Conservation (phyloP, 2,329 filamentous ascomycete genomes). For the Fusarium cicatricum region DNA sequence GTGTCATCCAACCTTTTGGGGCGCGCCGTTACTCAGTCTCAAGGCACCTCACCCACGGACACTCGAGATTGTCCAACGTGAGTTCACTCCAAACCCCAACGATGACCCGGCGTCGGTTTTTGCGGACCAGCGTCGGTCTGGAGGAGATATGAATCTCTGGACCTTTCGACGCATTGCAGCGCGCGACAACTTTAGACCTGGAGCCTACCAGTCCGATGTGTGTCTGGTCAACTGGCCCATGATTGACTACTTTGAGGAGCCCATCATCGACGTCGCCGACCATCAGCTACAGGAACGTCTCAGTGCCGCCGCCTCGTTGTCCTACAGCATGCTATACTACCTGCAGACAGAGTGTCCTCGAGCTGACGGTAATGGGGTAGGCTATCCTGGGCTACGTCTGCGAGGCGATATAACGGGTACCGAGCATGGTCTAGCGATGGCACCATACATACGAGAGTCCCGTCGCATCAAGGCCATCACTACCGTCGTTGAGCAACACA, state of each 20-base stretch:
- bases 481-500: conserved; percentile 38
- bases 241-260: conserved; percentile 44
- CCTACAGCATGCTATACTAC: conserved; percentile 42
- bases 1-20: conserved; percentile 40
- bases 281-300: conserved; percentile 28
- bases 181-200: conserved; percentile 31
- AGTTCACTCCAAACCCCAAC: conserved; percentile 40
- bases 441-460: conserved; percentile 40
- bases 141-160: conserved; percentile 44
- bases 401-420: conserved; percentile 41
- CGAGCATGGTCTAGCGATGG: conserved; percentile 42
- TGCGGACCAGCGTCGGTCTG: conserved; percentile 38
- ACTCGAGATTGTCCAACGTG: conserved; percentile 40
- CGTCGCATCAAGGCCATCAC: conserved; percentile 40
- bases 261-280: conserved; percentile 39
- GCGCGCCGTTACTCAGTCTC: conserved; percentile 36
- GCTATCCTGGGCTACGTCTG: conserved; percentile 39
- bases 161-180: conserved; percentile 41
- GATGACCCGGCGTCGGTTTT: conserved; percentile 37
- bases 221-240: conserved; percentile 44
- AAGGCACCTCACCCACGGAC: conserved; percentile 40
- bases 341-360: conserved; percentile 40
- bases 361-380: conserved; percentile 35
- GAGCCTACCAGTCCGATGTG: conserved; percentile 38
- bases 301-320: conserved; percentile 31